These are phyloP conservation scores for Metarhizium album DNA, from an alignment of 2,329 filamentous ascomycete genomes.

Conservation along the genomic window DNA sequence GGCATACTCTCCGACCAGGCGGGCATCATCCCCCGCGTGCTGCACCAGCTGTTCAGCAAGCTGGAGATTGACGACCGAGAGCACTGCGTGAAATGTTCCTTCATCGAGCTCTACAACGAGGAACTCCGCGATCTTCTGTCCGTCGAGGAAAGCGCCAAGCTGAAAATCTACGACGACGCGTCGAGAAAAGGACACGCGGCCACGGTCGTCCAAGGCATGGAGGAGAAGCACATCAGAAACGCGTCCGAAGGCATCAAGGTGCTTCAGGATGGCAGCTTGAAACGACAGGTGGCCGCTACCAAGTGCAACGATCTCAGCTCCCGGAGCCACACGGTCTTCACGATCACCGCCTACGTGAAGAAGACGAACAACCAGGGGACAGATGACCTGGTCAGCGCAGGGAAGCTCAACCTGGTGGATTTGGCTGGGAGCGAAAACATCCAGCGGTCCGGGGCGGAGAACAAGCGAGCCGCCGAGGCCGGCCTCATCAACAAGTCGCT, in stretches of 20 bases:
- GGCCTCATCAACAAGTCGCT: slow-evolving; percentile 97
- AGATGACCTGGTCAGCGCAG: slow-evolving; percentile 81
- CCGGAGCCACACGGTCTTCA: slow-evolving; percentile 94
- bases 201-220: slow-evolving; percentile 94
- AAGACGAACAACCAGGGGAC: slow-evolving; percentile 69
- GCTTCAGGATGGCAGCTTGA: slow-evolving; percentile 79
- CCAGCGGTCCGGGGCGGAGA: slow-evolving; percentile 90
- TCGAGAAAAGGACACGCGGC: slow-evolving; percentile 74
- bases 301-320: slow-evolving; percentile 98
- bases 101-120: slow-evolving; percentile 98
- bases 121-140: slow-evolving; percentile 86
- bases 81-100: slow-evolving; percentile 91
- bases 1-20: slow-evolving; percentile 84
- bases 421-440: slow-evolving; percentile 97
- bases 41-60: slow-evolving; percentile 78
- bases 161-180: slow-evolving; percentile 93
- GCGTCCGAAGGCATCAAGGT: slow-evolving; percentile 80
- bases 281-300: slow-evolving; percentile 96
- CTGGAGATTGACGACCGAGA: slow-evolving; percentile 71
- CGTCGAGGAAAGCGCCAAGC: slow-evolving; percentile 67
- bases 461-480: slow-evolving; percentile 92
- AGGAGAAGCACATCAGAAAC: slow-evolving; percentile 83
- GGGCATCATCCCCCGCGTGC: slow-evolving; percentile 86
- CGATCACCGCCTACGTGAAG: slow-evolving; percentile 85
- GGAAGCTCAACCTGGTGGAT: slow-evolving; percentile 94